Base-by-base conservation (phyloP, 805 yeast genomes). In the Jamesozyma hellenica region DNA sequence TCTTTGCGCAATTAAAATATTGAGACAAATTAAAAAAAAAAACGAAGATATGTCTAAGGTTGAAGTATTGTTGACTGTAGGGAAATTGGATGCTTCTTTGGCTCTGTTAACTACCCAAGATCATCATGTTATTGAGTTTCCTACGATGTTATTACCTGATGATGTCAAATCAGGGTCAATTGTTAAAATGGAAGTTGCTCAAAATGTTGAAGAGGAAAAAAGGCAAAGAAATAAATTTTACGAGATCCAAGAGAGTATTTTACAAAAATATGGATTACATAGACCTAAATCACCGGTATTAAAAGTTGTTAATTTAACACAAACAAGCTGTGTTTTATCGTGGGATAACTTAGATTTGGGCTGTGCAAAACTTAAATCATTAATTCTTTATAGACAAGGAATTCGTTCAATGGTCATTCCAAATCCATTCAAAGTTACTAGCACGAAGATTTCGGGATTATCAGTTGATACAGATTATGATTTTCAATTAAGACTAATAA, bases 81-180 rank as follows among this genome's bases (percentile, higher is more conserved):
- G 97, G 36, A 88, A 88, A 65, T 70, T 90, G 34, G 98, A 92
- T 58, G 95, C 96, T 11, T 87, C 96, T 2, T 68, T 92, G 59
- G 97, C 97, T 25, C 69, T 92, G 35, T 69, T 92, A 34, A 73
- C 94, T 29, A 90, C 98, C 15, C 75, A 81, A 41, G 92, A 90
- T 59, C 97, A 90, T 60, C 95, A 88, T 57, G 70, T 90, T 45
- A 88, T 92, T 48, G 98, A 92, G 55, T 92, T 90, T 53, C 98
- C 98, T n/a, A 86, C 97, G 3, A 77, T 90, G 42, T 67, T 92
- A 40, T 67, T 92, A 34, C 98, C 98, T 8, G 82, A 80, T 50
- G 88, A 90, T 30, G 92, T 88, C 28, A 72, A 75, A 48, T 94
- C 97, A 1, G 98, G 98, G 2, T 83, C 95, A 11, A 82, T 92